Evolutionary conservation across 1,284 basidiomycete species (phyloP), one percentile per base, ranked within the genome.

Genomic region (Cystobasidium pallidum): DNA sequence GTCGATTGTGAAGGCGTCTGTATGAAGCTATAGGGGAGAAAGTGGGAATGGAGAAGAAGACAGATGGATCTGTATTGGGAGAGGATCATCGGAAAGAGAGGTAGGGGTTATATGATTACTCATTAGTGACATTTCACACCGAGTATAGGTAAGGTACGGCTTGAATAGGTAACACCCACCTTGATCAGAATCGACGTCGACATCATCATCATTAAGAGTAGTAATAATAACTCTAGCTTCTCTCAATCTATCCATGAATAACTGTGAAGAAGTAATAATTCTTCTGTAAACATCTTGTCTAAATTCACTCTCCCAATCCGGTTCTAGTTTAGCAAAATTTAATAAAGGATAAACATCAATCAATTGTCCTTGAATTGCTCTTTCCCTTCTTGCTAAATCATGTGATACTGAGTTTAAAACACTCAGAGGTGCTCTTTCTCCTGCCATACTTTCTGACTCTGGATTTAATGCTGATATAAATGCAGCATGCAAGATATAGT

Each of bases 311-410:
- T 24, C 62, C 41, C 77, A 77, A 21, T 77, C 74, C 0, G 77
- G 77, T 55, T 79, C 76, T 6, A 76, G 74, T n/a, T 71, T 59
- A 34, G 78, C 79, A 52, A 77, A 82, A 59, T 80, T 81, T 43
- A 81, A 67, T n/a, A 82, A 70, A 0, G 81, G 81, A 66, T 76
- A 76, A 10, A 81, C 66, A 6, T 74, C 77, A 21, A 81, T 79
- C 11, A 82, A 75, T 30, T 79, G 64, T 45, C 73, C 77, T 73
- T 82, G 81, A 17, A 82, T 77, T 61, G 78, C 76, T 34, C 76
- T 57, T 68, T 81, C 81, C 13, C 81, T 75, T 43, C 75, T 76
- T 17, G 76, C 74, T 32, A 82, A 73, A 67, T 82, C 81, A 39
- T 76, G 58, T n/a, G 76, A 75, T 0, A 82, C 78, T 47, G 76